Conservation (phyloP, 2,329 filamentous ascomycete species). For the Sarocladium brachiariae region DNA sequence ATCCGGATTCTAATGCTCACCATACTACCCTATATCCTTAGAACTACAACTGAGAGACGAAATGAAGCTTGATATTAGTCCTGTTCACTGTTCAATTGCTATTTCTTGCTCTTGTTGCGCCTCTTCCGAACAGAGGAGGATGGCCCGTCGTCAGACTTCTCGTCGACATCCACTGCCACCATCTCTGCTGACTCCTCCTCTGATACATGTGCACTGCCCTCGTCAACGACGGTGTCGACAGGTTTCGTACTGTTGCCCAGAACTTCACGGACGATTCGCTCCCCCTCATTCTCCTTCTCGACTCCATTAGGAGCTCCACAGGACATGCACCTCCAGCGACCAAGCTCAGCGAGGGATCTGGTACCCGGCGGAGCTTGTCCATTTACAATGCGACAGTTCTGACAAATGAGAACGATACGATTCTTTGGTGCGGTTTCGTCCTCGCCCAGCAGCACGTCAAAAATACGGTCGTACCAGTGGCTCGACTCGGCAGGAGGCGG, state of each 20-base stretch:
- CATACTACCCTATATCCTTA: not conserved
- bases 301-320: slow-evolving; percentile 79
- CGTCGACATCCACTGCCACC: slow-evolving; percentile 4
- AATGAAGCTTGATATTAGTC: too few species aligned
- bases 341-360: slow-evolving; percentile 68
- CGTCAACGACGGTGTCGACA: slow-evolving; percentile 3
- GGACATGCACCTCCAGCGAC: slow-evolving; percentile 81
- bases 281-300: slow-evolving; percentile 67
- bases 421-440: slow-evolving; percentile 92
- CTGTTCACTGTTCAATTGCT: not conserved
- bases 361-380: slow-evolving; percentile 90
- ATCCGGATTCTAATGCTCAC: not conserved
- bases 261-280: slow-evolving; percentile 64
- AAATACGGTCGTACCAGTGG: slow-evolving; percentile 90
- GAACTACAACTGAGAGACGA: too few species aligned
- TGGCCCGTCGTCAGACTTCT: slow-evolving; percentile 15
- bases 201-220: not conserved
- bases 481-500: slow-evolving; percentile 30
- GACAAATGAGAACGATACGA: slow-evolving; percentile 79
- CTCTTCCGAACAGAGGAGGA: slow-evolving; percentile 20
- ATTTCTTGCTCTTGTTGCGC: slow-evolving; percentile 20
- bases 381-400: slow-evolving; percentile 79
- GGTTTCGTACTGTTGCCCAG: slow-evolving; percentile 22
- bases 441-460: slow-evolving; percentile 88
- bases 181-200: not conserved